Percentiles rank a stretch among this genome's conserved stretches.
These are phyloP conservation scores for Phytophthora podocarpi DNA, from an alignment of 352 stramenopile species.

Conservation along the genomic window DNA sequence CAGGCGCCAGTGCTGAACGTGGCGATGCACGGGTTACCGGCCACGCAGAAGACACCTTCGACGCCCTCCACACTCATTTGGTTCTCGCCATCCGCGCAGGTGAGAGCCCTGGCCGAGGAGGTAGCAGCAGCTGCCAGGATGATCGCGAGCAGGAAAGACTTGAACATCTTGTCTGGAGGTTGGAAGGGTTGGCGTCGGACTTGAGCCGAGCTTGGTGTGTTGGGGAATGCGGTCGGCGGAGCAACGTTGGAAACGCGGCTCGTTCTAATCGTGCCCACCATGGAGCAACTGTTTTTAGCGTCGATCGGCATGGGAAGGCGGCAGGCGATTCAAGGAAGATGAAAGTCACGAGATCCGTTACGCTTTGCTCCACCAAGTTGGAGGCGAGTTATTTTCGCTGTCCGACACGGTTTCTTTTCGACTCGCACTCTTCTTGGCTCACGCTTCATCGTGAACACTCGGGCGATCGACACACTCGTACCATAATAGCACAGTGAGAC, in stretches of 20 bases:
- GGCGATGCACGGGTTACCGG: slow-evolving; percentile 27
- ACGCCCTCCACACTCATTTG: slow-evolving; percentile 45
- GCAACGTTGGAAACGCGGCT: not conserved
- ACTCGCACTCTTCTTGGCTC: too few species aligned
- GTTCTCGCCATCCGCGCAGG: slow-evolving; percentile 21
- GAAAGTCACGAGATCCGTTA: too few species aligned
- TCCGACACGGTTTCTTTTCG: too few species aligned
- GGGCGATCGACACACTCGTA: too few species aligned
- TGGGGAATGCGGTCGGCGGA: slow-evolving; percentile 15
- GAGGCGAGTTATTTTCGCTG: too few species aligned
- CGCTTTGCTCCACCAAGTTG: too few species aligned
- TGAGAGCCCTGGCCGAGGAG: slow-evolving; percentile 11
- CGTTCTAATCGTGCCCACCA: not conserved
- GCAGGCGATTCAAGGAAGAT: too few species aligned
- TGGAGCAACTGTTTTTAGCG: not conserved
- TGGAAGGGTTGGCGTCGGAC: not conserved
- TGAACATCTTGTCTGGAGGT: slow-evolving; percentile 24
- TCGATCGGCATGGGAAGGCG: slow-evolving; percentile 18
- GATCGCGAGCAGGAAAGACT: slow-evolving; percentile 36
- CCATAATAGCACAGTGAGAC: too few species aligned
- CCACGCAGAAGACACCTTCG: slow-evolving; percentile 37
- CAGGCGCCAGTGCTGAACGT: slow-evolving; percentile 33
- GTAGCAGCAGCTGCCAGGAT: slow-evolving; percentile 20
- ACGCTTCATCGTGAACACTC: too few species aligned
- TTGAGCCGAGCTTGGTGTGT: slow-evolving; percentile 17